Base-by-base conservation (phyloP, 2,329 filamentous ascomycete species). In the Talaromyces piceae region DNA sequence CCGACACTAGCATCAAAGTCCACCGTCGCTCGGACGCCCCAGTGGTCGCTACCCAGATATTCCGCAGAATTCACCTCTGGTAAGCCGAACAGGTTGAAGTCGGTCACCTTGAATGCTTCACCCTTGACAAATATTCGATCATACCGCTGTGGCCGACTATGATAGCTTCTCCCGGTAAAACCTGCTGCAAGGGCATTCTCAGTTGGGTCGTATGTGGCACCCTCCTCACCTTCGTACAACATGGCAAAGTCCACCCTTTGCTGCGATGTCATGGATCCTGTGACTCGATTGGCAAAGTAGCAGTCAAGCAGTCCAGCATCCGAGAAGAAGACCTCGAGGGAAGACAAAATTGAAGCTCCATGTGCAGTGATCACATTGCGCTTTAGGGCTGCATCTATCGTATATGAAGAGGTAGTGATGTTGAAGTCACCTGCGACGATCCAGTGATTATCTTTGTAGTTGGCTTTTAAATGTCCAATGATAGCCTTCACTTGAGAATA, bases 371-470 rank as follows among this genome's bases (percentile, higher is more conserved):
- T 77, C 4, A 70, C 65, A n/a, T 76, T 75, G 48, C 70, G 75
- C 51, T 74, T 72, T 1, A 78, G 56, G 0, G 82, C 80, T 3
- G 70, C 66, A 9, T 77, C 68, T 28, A 86, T 76, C 0, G 80
- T 79, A 48, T 73, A 71, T 1, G 71, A 66, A 1, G 83, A 86
- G 0, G 81, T 83, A 5, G 77, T 71, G 22, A 86, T 68, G 57
- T 86, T 86, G 61, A 85, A 82, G 59, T 86, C 82, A 3, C 83
- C 83, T 0, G 78, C 77, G 18, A 87, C 58, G 3, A 85, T 67
- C 70, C 77, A 81, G 4, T 79, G 72, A 31, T 75, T 72, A 0
- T 63, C 50, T 1, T 66, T 55, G 44, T 79, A 76, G 0, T 65
- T 57, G 1, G 55, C 57, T 0, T 64, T 61, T 13, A 86, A 57